A percentile compares a stretch with the other conserved stretches of the same genome.
Conservation (phyloP, 345 rosid genomes). For the Barbarea vulgaris region DNA sequence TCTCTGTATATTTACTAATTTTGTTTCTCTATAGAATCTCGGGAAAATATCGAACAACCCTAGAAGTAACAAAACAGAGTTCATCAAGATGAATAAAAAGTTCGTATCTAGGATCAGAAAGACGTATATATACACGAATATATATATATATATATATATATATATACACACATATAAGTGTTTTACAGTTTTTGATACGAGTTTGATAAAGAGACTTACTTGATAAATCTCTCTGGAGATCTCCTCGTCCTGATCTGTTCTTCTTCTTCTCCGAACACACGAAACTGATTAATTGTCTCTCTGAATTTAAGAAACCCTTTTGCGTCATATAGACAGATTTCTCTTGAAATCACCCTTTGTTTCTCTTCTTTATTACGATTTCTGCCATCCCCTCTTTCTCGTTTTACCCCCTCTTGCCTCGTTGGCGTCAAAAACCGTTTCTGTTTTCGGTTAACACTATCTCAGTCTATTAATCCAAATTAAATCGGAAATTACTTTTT, state of each 20-base stretch:
- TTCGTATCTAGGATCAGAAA: not conserved
- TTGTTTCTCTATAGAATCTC: not conserved
- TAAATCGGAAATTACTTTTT: not conserved
- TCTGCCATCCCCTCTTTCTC: conserved; percentile 29
- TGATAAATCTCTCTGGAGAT: conserved; percentile 12
- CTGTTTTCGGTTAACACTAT: conserved; percentile 19
- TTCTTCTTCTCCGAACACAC: conserved; percentile 35
- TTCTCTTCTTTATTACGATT: conserved; percentile 9
- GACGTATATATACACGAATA: not conserved
- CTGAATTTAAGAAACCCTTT: conserved; percentile 39
- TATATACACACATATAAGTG: not conserved
- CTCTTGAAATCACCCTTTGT: conserved; percentile 9
- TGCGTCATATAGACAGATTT: conserved; percentile 35
- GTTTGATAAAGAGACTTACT: conserved; percentile 35
- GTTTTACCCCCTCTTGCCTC: conserved; percentile 36
- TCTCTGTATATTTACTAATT: not conserved
- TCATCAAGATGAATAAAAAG: not conserved
- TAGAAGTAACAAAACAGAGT: conserved; percentile 24
- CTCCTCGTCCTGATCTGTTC: conserved; percentile 14
- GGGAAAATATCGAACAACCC: conserved; percentile 3
- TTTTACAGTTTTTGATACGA: not conserved
- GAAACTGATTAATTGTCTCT: conserved; percentile 41
- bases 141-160: not conserved
- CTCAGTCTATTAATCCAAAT: not conserved
- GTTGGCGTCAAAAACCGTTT: conserved; percentile 38